Evolutionary conservation across 73 alveolate species (phyloP).

Genomic region (Paramecium octaurelia): DNA sequence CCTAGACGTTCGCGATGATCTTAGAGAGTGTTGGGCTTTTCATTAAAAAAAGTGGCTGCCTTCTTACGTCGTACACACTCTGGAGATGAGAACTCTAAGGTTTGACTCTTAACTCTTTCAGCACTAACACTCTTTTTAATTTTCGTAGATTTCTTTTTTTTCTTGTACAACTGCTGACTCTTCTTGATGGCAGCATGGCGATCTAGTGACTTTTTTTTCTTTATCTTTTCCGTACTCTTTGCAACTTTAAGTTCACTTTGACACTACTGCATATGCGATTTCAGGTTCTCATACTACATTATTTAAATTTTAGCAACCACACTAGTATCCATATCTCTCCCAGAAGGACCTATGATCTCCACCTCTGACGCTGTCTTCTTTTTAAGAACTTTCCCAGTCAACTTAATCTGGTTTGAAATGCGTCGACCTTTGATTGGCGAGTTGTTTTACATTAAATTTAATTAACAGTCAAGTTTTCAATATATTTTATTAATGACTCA

Average conservation of each 20-base stretch:
- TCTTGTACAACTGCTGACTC: not conserved
- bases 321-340: not conserved
- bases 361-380: constrained; percentile 31
- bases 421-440: constrained; percentile 40
- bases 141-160: constrained; percentile 10
- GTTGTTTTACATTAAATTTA: constrained; percentile 16
- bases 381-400: constrained; percentile 37
- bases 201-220: not conserved
- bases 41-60: constrained; percentile 50
- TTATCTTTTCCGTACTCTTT: not conserved
- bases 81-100: not conserved
- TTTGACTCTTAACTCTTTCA: constrained; percentile 30
- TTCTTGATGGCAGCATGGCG: constrained; percentile 1
- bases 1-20: constrained; percentile 28
- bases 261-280: constrained; percentile 44
- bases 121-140: constrained; percentile 33
- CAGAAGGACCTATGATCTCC: not conserved
- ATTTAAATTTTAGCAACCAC: not conserved
- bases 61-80: constrained; percentile 20
- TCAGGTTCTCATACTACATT: constrained; percentile 28
- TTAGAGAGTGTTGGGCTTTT: not conserved
- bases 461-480: not conserved
- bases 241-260: not conserved
- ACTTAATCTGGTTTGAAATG: not conserved
- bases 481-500: not conserved